Conservation (phyloP, 2,329 filamentous ascomycete species). For the Trichoderma harzianum region DNA sequence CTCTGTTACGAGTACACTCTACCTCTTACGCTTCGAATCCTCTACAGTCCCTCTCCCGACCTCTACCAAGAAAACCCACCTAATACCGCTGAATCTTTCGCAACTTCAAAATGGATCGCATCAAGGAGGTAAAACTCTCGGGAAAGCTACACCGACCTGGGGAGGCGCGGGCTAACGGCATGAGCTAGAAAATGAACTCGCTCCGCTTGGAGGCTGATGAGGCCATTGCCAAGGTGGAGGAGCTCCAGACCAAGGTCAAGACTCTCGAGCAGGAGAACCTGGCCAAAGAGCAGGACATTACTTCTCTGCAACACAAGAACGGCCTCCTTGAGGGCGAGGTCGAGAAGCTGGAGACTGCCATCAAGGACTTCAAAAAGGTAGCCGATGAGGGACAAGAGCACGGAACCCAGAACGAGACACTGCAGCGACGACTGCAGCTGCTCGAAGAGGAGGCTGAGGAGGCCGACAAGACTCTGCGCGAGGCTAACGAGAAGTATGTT, state of each 20-base stretch:
- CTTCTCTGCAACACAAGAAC: conserved; percentile 94
- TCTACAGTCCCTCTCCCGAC: conserved; percentile 1
- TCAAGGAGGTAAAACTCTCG: conserved; percentile 70
- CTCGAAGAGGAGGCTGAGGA: conserved; percentile 98
- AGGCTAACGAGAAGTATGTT: conserved; percentile 96
- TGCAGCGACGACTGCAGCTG: conserved; percentile 88
- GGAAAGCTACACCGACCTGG: neutral
- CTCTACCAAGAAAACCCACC: neutral
- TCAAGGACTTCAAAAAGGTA: conserved; percentile 84
- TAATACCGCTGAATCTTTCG: conserved; percentile 28
- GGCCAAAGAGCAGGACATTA: conserved; percentile 96
- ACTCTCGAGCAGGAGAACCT: conserved; percentile 90
- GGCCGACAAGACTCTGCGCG: conserved; percentile 91
- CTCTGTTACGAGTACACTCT: conserved; percentile 17
- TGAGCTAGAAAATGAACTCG: conserved; percentile 79
- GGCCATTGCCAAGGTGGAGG: conserved; percentile 74
- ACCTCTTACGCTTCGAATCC: conserved; percentile 27
- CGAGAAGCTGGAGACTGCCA: conserved; percentile 80
- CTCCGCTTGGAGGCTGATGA: conserved; percentile 94
- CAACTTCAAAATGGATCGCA: conserved; percentile 69
- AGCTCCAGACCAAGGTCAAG: conserved; percentile 86
- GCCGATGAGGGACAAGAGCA: conserved; percentile 79
- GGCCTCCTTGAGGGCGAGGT: conserved; percentile 83
- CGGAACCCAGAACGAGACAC: conserved; percentile 84
- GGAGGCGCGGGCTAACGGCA: neutral